Evolutionary conservation across 106 monocot genomes (phyloP).

Genomic region (Platanthera zijinensis): DNA sequence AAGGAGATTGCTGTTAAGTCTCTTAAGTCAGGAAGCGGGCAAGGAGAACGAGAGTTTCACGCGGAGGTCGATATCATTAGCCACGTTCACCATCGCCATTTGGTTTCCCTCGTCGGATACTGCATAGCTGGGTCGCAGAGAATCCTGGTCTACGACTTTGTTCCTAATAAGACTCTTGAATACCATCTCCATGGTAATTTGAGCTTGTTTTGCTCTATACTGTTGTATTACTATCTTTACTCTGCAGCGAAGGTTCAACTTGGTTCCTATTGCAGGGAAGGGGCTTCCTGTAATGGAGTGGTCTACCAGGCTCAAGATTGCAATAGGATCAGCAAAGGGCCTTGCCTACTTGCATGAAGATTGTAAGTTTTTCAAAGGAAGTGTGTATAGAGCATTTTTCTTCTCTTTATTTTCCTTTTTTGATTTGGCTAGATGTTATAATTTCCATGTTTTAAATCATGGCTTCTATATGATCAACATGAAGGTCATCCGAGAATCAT

Average conservation of each 20-base stretch:
- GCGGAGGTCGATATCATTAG: slow-evolving; percentile 96
- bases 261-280: slow-evolving; percentile 33
- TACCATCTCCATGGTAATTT: slow-evolving; percentile 73
- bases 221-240: slow-evolving; percentile 6
- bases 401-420: neutral
- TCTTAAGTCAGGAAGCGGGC: slow-evolving; percentile 74
- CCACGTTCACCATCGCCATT: slow-evolving; percentile 82
- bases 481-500: slow-evolving; percentile 90
- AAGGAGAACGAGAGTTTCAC: slow-evolving; percentile 95
- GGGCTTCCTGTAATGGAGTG: slow-evolving; percentile 66
- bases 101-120: slow-evolving; percentile 85
- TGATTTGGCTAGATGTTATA: neutral
- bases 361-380: slow-evolving; percentile 35
- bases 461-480: slow-evolving; percentile 5
- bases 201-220: slow-evolving; percentile 11
- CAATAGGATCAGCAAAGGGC: slow-evolving; percentile 80
- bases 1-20: slow-evolving; percentile 85
- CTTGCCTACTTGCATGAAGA: slow-evolving; percentile 92
- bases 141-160: slow-evolving; percentile 86
- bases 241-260: neutral
- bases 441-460: neutral
- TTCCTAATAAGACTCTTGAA: slow-evolving; percentile 81
- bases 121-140: slow-evolving; percentile 66
- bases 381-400: neutral
- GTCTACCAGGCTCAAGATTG: slow-evolving; percentile 73